Evolutionary conservation across 257 asterid genomes (phyloP).

Genomic region (Capsicum pubescens): DNA sequence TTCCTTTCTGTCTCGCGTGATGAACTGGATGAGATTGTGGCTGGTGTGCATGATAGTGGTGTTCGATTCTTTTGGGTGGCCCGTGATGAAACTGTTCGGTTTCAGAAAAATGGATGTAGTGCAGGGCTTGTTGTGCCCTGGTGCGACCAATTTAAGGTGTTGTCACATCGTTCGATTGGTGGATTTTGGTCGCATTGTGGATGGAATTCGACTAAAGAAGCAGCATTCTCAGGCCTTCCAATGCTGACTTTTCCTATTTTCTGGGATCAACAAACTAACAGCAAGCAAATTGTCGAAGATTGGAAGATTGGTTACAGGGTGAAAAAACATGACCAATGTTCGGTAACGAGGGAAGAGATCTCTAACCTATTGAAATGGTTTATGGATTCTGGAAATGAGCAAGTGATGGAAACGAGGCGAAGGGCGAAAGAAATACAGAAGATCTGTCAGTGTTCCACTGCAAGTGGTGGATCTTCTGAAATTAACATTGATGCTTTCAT

Average conservation of each 20-base stretch:
- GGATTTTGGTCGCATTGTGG: constrained; percentile 80
- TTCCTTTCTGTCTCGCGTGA: constrained; percentile 47
- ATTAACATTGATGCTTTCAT: constrained; percentile 27
- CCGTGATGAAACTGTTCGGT: constrained; percentile 36
- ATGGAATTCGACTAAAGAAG: constrained; percentile 76
- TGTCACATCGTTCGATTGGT: constrained; percentile 56
- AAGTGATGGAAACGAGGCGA: constrained; percentile 26
- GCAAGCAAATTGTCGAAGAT: constrained; percentile 59
- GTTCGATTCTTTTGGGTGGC: constrained; percentile 64
- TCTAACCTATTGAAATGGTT: constrained; percentile 28
- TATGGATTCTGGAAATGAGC: constrained; percentile 29
- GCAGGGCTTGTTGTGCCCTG: constrained; percentile 64
- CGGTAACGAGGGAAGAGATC: constrained; percentile 37
- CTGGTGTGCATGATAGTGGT: constrained; percentile 49
- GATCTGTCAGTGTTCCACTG: not conserved
- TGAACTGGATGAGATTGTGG: constrained; percentile 56
- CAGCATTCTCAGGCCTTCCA: constrained; percentile 53
- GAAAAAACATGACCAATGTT: constrained; percentile 37
- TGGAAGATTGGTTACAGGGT: constrained; percentile 69
- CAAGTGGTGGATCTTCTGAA: constrained; percentile 17
- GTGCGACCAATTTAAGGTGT: constrained; percentile 66
- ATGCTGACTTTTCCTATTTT: constrained; percentile 55
- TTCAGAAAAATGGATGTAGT: constrained; percentile 21
- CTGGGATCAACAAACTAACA: constrained; percentile 56
- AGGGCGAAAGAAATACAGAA: constrained; percentile 24